These are phyloP conservation scores for Phialemonium atrogriseum DNA, from an alignment of 2,329 filamentous ascomycete species.

Conservation along the genomic window DNA sequence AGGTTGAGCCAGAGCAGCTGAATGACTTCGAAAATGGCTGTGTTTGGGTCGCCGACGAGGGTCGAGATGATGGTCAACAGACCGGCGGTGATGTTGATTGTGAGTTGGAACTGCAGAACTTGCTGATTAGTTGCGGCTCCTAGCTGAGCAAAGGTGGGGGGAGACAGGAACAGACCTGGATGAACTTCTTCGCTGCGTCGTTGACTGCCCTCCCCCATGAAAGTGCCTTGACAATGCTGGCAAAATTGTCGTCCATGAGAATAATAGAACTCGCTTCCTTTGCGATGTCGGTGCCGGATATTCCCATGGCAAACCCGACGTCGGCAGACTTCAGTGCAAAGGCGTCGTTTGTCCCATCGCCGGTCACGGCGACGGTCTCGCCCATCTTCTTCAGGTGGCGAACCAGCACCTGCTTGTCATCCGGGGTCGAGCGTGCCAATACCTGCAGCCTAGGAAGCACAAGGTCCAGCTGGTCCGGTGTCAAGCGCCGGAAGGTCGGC, in stretches of 20 bases:
- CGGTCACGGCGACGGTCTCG: conserved; percentile 42
- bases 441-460: conserved; percentile 43
- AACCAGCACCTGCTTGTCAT: conserved; percentile 43
- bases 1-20: conserved; percentile 57
- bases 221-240: conserved; percentile 51
- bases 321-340: conserved; percentile 53
- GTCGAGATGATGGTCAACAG: conserved; percentile 51
- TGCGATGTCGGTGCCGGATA: conserved; percentile 52
- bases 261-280: conserved; percentile 57
- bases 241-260: conserved; percentile 53
- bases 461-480: conserved; percentile 40
- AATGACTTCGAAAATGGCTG: conserved; percentile 49
- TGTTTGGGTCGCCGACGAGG: conserved; percentile 38
- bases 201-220: conserved; percentile 57
- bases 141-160: too few relatives aligned
- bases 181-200: conserved; percentile 55
- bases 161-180: conserved; percentile 31
- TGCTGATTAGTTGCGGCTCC: too few relatives aligned
- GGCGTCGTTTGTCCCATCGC: conserved; percentile 56
- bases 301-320: conserved; percentile 56
- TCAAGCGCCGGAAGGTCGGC: conserved; percentile 43
- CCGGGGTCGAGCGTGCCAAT: conserved; percentile 42
- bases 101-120: conserved; percentile 51
- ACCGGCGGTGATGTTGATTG: conserved; percentile 56
- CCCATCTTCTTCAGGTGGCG: conserved; percentile 28